phyloP scores from a whole-genome alignment of 306 rosid species.

The Malus fusca region DNA sequence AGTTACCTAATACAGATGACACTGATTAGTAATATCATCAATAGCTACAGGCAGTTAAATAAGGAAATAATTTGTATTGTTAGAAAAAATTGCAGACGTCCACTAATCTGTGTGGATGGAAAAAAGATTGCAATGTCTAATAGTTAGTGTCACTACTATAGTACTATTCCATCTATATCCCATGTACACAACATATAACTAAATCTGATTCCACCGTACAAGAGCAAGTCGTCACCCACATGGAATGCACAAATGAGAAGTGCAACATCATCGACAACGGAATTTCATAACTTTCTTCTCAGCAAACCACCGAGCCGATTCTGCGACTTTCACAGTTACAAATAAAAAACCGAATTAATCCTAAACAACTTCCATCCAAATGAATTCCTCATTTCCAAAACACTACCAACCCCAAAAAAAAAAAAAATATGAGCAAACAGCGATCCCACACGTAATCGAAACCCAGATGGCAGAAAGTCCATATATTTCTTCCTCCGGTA shows the following conservation, averaged over 20 bases:
- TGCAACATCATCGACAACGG: neutral
- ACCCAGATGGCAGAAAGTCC: neutral
- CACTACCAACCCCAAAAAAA: neutral
- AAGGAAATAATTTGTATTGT: neutral
- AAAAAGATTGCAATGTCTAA: neutral
- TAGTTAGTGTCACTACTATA: neutral
- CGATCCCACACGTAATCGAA: neutral
- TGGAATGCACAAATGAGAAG: neutral
- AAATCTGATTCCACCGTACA: neutral
- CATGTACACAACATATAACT: neutral
- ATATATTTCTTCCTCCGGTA: neutral
- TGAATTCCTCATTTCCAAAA: neutral
- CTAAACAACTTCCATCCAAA: neutral
- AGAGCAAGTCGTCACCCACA: neutral
- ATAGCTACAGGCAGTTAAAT: neutral
- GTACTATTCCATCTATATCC: neutral
- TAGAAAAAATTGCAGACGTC: neutral
- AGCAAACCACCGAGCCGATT: neutral
- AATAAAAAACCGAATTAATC: neutral
- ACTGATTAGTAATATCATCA: neutral
- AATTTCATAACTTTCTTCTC: neutral
- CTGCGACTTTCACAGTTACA: neutral
- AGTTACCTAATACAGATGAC: conserved; percentile 9
- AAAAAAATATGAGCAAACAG: neutral
- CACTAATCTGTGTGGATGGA: neutral